Conservation (phyloP, 495 filamentous ascomycete species). For the Parachaetomium inaequale region DNA sequence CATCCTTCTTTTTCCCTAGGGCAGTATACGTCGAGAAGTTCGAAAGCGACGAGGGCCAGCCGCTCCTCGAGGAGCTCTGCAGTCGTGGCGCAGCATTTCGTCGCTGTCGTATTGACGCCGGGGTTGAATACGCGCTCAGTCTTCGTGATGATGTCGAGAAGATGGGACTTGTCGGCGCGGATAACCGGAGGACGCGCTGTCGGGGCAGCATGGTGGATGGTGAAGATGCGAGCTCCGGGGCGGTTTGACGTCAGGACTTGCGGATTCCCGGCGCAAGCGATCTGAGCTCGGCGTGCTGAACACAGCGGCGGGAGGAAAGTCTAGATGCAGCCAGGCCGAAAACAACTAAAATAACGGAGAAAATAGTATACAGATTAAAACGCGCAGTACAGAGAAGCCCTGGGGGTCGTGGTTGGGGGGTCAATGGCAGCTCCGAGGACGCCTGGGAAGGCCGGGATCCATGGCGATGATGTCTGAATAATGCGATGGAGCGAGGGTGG, state of each 20-base stretch:
- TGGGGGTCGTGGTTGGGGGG: constrained; percentile 4
- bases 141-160: constrained; percentile 18
- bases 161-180: constrained; percentile 22
- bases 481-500: constrained; percentile 17
- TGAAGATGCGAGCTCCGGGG: constrained; percentile 1
- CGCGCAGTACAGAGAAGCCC: not conserved
- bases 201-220: constrained; percentile 33
- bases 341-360: not conserved
- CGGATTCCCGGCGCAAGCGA: not conserved
- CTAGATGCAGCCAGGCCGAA: constrained; percentile 1
- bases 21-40: constrained; percentile 41
- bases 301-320: not conserved
- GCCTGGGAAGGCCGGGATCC: constrained; percentile 19
- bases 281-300: constrained; percentile 1
- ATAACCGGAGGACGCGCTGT: constrained; percentile 30
- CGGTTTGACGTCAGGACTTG: constrained; percentile 28
- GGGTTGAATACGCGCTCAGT: constrained; percentile 19
- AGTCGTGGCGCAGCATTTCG: constrained; percentile 17
- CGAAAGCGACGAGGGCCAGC: constrained; percentile 20
- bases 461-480: constrained; percentile 32
- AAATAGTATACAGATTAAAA: constrained; percentile 21
- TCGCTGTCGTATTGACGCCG: constrained; percentile 15
- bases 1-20: constrained; percentile 43
- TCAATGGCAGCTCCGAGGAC: constrained; percentile 20
- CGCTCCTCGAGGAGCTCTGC: constrained; percentile 20